phyloP scores from a whole-genome alignment of 2,329 filamentous ascomycete genomes.

The Colletotrichum phormii region DNA sequence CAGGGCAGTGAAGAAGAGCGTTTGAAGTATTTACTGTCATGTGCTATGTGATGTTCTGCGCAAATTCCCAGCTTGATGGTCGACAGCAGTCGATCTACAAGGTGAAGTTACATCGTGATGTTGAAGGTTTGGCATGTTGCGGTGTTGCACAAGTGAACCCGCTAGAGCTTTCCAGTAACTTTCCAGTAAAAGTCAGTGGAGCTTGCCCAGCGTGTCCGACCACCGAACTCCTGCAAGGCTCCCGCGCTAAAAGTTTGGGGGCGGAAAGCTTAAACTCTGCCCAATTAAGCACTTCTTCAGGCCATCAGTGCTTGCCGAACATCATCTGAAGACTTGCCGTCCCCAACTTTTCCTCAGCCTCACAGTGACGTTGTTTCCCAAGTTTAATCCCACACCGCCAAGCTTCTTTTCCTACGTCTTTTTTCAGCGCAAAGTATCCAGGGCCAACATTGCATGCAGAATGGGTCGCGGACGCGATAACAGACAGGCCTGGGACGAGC shows the following conservation, averaged over 20 bases:
- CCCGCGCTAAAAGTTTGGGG: constrained; percentile 24
- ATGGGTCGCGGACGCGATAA: constrained; percentile 54
- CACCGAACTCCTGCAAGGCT: constrained; percentile 7
- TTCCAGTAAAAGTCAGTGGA: constrained; percentile 16
- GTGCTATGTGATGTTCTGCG: no score
- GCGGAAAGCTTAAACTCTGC: constrained; percentile 9
- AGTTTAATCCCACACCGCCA: background rate
- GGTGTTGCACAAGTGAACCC: constrained; percentile 7
- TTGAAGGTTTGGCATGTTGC: background rate
- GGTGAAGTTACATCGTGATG: background rate
- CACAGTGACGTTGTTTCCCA: constrained; percentile 24
- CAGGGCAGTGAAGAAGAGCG: constrained; percentile 27
- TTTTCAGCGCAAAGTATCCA: no score
- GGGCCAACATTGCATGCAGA: no score
- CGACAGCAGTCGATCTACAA: background rate
- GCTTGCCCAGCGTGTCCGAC: background rate
- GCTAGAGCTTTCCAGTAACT: constrained; percentile 10
- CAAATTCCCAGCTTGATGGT: no score
- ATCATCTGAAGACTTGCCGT: background rate
- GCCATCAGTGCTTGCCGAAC: background rate
- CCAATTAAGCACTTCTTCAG: background rate
- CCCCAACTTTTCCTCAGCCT: constrained; percentile 29
- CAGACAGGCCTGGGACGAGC: constrained; percentile 71
- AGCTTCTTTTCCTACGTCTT: background rate
- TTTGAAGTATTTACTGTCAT: no score